Conservation (phyloP, 2,329 filamentous ascomycete genomes). For the Grosmannia clavigera region DNA sequence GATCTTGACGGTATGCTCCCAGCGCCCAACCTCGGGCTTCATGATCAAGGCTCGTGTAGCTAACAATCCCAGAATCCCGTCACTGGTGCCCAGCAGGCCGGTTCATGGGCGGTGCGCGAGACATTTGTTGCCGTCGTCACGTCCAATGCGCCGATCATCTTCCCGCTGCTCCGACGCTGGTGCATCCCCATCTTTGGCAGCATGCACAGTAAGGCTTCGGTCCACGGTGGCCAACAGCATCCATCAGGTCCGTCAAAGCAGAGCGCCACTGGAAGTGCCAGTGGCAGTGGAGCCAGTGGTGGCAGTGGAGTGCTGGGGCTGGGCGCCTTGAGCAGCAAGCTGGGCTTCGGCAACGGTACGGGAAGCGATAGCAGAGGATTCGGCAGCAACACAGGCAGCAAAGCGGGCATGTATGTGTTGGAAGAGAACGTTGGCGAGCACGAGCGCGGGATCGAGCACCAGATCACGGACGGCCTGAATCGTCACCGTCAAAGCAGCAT, state of each 20-base stretch:
- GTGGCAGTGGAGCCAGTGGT: not conserved
- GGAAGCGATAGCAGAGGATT: not conserved
- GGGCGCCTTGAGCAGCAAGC: not conserved
- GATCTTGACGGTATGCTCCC: slow-evolving; percentile 25
- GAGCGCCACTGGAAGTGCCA: not conserved
- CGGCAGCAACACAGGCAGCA: not conserved
- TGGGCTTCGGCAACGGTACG: not conserved
- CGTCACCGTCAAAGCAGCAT: slow-evolving; percentile 17
- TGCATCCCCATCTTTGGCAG: slow-evolving; percentile 2
- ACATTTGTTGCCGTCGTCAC: slow-evolving; percentile 16
- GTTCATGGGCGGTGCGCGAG: slow-evolving; percentile 24
- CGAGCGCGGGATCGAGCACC: not conserved
- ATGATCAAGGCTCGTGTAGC: not conserved
- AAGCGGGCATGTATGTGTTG: slow-evolving; percentile 11
- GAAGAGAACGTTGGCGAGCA: slow-evolving; percentile 15
- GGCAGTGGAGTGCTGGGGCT: not conserved
- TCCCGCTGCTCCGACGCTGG: slow-evolving; percentile 12
- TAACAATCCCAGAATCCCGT: slow-evolving; percentile 17
- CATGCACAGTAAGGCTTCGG: not conserved
- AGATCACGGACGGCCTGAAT: slow-evolving; percentile 9
- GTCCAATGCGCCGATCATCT: slow-evolving; percentile 14
- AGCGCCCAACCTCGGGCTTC: not conserved
- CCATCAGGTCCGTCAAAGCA: not conserved
- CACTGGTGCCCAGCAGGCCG: slow-evolving; percentile 24
- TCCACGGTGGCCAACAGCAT: not conserved